Evolutionary conservation across 345 rosid species (phyloP).

Genomic region (Salix purpurea): DNA sequence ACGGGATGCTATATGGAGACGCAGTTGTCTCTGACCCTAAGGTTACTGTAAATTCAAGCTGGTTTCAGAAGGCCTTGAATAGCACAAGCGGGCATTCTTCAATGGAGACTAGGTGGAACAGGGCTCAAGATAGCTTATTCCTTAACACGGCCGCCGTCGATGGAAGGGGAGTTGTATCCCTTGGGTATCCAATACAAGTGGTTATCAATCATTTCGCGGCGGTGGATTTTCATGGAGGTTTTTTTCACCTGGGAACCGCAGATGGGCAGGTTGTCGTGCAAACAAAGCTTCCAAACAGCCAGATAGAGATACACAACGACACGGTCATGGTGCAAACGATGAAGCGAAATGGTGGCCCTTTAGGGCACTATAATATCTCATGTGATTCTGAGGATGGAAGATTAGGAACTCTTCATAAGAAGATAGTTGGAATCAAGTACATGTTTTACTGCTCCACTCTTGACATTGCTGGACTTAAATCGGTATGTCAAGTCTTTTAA

Average conservation of each 20-base stretch:
- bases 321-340: slow-evolving; percentile 12
- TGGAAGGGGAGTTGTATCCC: slow-evolving; percentile 31
- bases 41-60: slow-evolving; percentile 15
- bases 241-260: slow-evolving; percentile 24
- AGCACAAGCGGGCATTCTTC: slow-evolving; percentile 20
- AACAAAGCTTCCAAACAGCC: slow-evolving; percentile 10
- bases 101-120: slow-evolving; percentile 21
- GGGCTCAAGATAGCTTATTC: slow-evolving; percentile 18
- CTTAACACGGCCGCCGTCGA: slow-evolving; percentile 28
- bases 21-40: slow-evolving; percentile 15
- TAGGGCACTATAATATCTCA: not conserved
- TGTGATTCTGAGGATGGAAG: slow-evolving; percentile 12
- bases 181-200: slow-evolving; percentile 27
- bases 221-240: slow-evolving; percentile 33
- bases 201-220: slow-evolving; percentile 22
- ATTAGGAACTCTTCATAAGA: not conserved
- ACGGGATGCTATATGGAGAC: slow-evolving; percentile 32
- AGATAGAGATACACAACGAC: slow-evolving; percentile 5
- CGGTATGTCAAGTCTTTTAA: slow-evolving; percentile 12
- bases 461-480: slow-evolving; percentile 32
- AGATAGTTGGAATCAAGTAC: slow-evolving; percentile 14
- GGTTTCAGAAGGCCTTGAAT: slow-evolving; percentile 28
- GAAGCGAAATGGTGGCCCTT: not conserved
- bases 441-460: slow-evolving; percentile 30
- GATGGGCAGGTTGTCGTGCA: slow-evolving; percentile 27